Conservation (phyloP, 2,329 filamentous ascomycete genomes). For the Lasiodiplodia sp. region DNA sequence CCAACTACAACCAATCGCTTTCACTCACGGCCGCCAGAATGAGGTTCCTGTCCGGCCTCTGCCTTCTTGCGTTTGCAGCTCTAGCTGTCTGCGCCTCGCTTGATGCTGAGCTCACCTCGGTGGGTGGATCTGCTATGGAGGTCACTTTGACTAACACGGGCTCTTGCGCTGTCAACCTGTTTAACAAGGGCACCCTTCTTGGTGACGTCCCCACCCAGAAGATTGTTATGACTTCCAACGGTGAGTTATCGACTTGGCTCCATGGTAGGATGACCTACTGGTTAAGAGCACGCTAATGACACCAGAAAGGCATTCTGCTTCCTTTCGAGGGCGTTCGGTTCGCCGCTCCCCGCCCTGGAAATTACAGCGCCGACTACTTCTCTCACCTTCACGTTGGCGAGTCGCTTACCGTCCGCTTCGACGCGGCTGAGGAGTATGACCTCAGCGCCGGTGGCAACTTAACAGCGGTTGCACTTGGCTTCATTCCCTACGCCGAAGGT, state of each 20-base stretch:
- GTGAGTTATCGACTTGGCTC: slow-evolving; percentile 43
- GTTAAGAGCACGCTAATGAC: slow-evolving; percentile 10
- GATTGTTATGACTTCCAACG: slow-evolving; percentile 57
- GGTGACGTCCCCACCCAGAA: slow-evolving; percentile 62
- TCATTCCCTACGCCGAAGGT: slow-evolving; percentile 62
- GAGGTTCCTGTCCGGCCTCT: slow-evolving; percentile 33
- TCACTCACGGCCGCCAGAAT: slow-evolving; percentile 26
- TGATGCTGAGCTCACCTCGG: slow-evolving; percentile 53
- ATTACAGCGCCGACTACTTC: slow-evolving; percentile 59
- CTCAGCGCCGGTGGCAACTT: slow-evolving; percentile 60
- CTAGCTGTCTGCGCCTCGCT: slow-evolving; percentile 36
- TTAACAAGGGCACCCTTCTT: slow-evolving; percentile 63
- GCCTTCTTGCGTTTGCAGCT: slow-evolving; percentile 33
- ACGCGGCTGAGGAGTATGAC: slow-evolving; percentile 64
- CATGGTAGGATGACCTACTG: background rate
- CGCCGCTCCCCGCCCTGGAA: slow-evolving; percentile 51
- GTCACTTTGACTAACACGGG: slow-evolving; percentile 63
- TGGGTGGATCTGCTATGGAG: slow-evolving; percentile 61
- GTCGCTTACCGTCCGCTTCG: slow-evolving; percentile 61
- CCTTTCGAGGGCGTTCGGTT: slow-evolving; percentile 63
- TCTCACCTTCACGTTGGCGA: slow-evolving; percentile 55
- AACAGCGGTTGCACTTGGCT: slow-evolving; percentile 63
- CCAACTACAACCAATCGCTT: background rate
- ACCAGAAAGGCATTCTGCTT: slow-evolving; percentile 49
- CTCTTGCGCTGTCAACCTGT: slow-evolving; percentile 57